Base-by-base conservation (phyloP, 176 grass and related monocot species). In the Triticum turgidum region DNA sequence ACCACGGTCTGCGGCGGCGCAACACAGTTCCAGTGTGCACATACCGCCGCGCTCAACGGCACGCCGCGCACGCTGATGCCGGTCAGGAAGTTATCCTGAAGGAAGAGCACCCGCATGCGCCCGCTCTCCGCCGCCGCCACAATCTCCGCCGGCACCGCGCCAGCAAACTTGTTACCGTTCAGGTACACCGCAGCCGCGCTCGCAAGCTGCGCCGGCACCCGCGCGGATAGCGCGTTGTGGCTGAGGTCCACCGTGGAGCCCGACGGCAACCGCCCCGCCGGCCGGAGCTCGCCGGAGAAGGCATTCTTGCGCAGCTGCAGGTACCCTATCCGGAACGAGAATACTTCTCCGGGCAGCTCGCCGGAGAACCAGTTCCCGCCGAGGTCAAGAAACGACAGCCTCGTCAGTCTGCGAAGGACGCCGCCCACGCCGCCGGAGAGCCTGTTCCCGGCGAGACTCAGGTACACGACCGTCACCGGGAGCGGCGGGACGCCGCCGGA, bases 41-140 rank as follows among this genome's bases (percentile, higher is more conserved):
- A 98, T 11, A 95, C 88, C 33, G 91, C 94, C 0, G 91, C 79
- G 58, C 89, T 87, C 6, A 82, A 30, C 33, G 95, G 93, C 24
- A 98, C 83, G 25, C 91, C 67, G 5, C 77, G 34, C 0, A 95
- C 82, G 3, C 30, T 11, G 9, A 98, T 84, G n/a, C 88, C 84
- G 3, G 89, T 91, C 10, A 98, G 68, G 76, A 88, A 98, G 71
- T 98, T 98, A 22, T 95, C 92, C 81, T 98, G 95, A n/a, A 98
- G 65, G 51, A 93, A 98, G 2, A 98, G 89, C 83, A 98, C 83
- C 18, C 91, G 90, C 82, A 98, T 93, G 69, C 65, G 41, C 1
- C 95, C 95, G 0, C 20, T 83, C 80, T 88, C 85, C 1, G 90
- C 89, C 22, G 92, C 88, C 27, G 86, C 89, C 0, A 89, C 85